A percentile compares a stretch with the other conserved stretches of the same genome.
phyloP scores from a whole-genome alignment of 73 alveolate species.

The Stentor roeselii region DNA sequence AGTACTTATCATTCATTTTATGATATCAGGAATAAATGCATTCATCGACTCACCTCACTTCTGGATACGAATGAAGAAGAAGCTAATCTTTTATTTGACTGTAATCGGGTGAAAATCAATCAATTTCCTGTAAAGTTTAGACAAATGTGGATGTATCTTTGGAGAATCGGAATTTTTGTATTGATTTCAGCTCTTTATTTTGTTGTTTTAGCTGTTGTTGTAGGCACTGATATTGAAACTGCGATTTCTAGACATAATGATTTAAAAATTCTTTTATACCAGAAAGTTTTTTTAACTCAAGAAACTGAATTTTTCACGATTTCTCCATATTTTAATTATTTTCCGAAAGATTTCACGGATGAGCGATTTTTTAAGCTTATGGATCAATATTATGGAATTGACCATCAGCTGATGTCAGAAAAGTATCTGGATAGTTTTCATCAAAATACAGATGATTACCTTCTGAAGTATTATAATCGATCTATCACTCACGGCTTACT shows the following conservation, averaged over 20 bases:
- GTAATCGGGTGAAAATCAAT: neutral
- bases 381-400: too few relatives aligned
- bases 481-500: neutral
- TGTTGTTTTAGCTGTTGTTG: neutral
- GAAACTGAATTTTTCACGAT: neutral
- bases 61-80: neutral
- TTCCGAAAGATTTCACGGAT: neutral
- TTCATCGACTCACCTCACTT: neutral
- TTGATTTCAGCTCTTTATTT: neutral
- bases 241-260: neutral
- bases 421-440: neutral
- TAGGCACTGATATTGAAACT: neutral
- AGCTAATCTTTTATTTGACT: neutral
- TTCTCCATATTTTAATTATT: neutral
- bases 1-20: neutral
- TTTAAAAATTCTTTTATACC: too few relatives aligned
- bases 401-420: neutral
- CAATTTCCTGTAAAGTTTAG: neutral
- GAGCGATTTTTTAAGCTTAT: neutral
- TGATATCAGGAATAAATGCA: neutral
- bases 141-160: neutral
- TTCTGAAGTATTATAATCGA: too few relatives aligned
- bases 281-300: neutral
- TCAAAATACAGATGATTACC: neutral
- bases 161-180: neutral